These are phyloP conservation scores for Beauveria asiatica DNA, from an alignment of 2,329 filamentous ascomycete genomes.

Conservation along the genomic window DNA sequence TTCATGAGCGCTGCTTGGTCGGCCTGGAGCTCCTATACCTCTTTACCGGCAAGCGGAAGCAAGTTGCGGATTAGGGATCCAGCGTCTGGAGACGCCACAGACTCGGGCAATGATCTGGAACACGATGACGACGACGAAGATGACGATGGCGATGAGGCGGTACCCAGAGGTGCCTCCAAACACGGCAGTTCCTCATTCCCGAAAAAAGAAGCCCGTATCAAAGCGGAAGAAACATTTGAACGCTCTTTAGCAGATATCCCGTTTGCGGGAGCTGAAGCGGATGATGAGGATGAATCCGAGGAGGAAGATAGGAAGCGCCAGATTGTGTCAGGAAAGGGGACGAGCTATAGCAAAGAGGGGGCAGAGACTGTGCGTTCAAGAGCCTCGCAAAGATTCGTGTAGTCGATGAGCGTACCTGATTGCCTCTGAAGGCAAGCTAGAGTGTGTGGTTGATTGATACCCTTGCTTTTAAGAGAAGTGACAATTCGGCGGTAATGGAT, in stretches of 20 bases:
- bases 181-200: slow-evolving; percentile 29
- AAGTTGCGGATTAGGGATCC: slow-evolving; percentile 6
- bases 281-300: slow-evolving; percentile 32
- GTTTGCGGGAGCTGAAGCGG: slow-evolving; percentile 32
- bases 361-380: slow-evolving; percentile 1
- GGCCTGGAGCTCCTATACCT: slow-evolving; percentile 33
- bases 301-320: neutral
- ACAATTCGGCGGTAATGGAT: too few species aligned
- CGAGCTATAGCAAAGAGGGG: slow-evolving; percentile 8
- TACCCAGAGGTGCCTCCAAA: slow-evolving; percentile 23
- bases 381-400: neutral
- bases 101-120: slow-evolving; percentile 12
- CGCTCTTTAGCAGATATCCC: slow-evolving; percentile 26
- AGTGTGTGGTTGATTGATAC: neutral
- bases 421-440: neutral
- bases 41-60: slow-evolving; percentile 12
- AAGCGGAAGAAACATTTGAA: slow-evolving; percentile 15
- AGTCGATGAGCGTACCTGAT: neutral
- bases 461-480: neutral
- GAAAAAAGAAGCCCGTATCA: slow-evolving; percentile 25
- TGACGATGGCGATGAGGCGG: slow-evolving; percentile 30
- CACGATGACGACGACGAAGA: slow-evolving; percentile 22
- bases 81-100: slow-evolving; percentile 11
- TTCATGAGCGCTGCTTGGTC: slow-evolving; percentile 60
- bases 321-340: neutral